Evolutionary conservation across 2,329 filamentous ascomycete genomes (phyloP), one percentile per base, ranked within the genome.

Genomic region (Trichoderma brevicompactum): DNA sequence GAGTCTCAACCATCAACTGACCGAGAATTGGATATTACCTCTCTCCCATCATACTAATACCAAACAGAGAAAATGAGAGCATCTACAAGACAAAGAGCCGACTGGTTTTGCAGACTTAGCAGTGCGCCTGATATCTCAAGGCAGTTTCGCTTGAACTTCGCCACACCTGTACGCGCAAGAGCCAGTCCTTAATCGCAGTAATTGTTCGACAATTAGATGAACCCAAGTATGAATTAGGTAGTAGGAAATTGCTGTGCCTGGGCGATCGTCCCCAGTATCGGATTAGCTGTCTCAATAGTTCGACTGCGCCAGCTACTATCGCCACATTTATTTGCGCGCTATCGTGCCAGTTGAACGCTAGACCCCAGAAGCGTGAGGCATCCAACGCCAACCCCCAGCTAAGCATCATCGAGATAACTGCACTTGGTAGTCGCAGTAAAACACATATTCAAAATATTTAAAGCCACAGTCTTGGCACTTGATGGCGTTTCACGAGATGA

Each of bases 261-360:
- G 38, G 10, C 28, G 59, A 62, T 62, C 48, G 36, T 43, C 38
- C n/a, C 59, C 28, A 62, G 40, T 62, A 43, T 43, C n/a, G 28
- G 59, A 34, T 41, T 53, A 62, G 59, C 3, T 43, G 59, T 34
- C 59, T 53, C 59, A 53, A 62, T 62, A 62, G 59, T 62, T 15
- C 28, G 48, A 32, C 44, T 40, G 44, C 19, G 32, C 44, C 56
- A 41, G 56, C 59, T 19, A 53, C 13, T 44, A 44, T 34, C 46
- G 48, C 46, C 59, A 43, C 59, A 44, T 28, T 44, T 62, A 44
- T 36, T 62, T 53, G 28, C 38, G 28, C 59, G 59, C 59, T 53
- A 62, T 36, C 17, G 10, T n/a, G 3, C 10, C 28, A 62, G 59
- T 48, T 62, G 59, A 62, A 62, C 19, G 17, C 28, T 43, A 62